Evolutionary conservation across 768 basidiomycete genomes (phyloP).

Genomic region (Tulasnella sp.): DNA sequence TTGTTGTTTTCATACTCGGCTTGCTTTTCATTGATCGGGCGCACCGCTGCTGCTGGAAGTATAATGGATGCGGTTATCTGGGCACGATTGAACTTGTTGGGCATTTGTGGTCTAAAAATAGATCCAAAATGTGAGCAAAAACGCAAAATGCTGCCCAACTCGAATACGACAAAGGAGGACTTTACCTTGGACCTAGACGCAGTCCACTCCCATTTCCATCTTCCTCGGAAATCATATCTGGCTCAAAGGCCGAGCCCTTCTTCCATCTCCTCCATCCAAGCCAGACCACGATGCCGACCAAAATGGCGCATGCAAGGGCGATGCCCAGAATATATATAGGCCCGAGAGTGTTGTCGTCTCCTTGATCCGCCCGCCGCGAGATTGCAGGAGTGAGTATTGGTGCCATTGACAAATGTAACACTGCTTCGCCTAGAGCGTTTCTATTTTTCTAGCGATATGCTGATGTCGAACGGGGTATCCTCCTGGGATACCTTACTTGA

Average conservation of each 20-base stretch:
- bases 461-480: not conserved
- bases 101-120: not conserved
- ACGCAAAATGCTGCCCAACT: not conserved
- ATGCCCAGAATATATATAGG: conserved; percentile 13
- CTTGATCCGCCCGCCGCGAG: not conserved
- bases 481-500: not conserved
- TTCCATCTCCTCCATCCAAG: not conserved
- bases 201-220: not conserved
- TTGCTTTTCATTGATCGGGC: not conserved
- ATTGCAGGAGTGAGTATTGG: not conserved
- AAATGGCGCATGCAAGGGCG: not conserved
- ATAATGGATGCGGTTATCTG: conserved; percentile 7
- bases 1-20: not conserved
- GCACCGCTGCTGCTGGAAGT: not conserved
- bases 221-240: not conserved
- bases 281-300: not conserved
- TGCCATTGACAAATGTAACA: not conserved
- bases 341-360: not conserved
- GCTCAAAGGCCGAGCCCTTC: not conserved
- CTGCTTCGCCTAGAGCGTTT: not conserved
- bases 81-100: not conserved
- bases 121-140: not conserved
- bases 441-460: not conserved
- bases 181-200: not conserved
- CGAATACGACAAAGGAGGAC: not conserved